phyloP scores from a whole-genome alignment of 2,329 filamentous ascomycete species.

The Fusarium mexicanum region DNA sequence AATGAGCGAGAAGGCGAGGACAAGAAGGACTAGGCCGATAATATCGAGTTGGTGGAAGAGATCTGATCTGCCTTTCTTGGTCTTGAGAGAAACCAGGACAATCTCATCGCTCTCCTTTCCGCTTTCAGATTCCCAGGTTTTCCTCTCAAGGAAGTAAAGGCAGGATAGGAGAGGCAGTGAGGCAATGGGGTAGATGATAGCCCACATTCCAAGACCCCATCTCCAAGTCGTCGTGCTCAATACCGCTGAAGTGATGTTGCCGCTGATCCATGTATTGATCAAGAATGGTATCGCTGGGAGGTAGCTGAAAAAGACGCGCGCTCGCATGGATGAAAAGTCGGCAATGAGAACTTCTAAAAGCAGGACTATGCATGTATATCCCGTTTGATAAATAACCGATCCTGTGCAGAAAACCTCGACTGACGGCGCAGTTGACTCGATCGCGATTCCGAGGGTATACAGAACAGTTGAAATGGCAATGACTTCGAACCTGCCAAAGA shows the following conservation, averaged over 20 bases:
- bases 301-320: slow-evolving; percentile 70
- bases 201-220: slow-evolving; percentile 73
- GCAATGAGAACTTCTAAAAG: slow-evolving; percentile 69
- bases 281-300: slow-evolving; percentile 68
- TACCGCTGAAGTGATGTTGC: slow-evolving; percentile 63
- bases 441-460: slow-evolving; percentile 62
- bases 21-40: slow-evolving; percentile 58
- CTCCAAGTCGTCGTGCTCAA: slow-evolving; percentile 62
- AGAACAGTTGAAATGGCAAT: slow-evolving; percentile 65
- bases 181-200: slow-evolving; percentile 67
- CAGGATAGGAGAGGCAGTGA: slow-evolving; percentile 63
- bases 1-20: slow-evolving; percentile 58
- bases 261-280: slow-evolving; percentile 72
- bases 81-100: neutral
- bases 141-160: slow-evolving; percentile 48
- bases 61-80: slow-evolving; percentile 49
- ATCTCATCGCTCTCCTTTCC: slow-evolving; percentile 9
- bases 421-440: slow-evolving; percentile 61
- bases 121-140: slow-evolving; percentile 6
- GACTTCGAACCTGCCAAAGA: slow-evolving; percentile 70
- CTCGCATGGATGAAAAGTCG: slow-evolving; percentile 67
- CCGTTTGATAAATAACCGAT: slow-evolving; percentile 66
- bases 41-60: slow-evolving; percentile 67
- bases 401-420: slow-evolving; percentile 63
- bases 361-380: slow-evolving; percentile 66